phyloP scores from a whole-genome alignment of 78 protist species.

The Dictyostelium capitatum region DNA sequence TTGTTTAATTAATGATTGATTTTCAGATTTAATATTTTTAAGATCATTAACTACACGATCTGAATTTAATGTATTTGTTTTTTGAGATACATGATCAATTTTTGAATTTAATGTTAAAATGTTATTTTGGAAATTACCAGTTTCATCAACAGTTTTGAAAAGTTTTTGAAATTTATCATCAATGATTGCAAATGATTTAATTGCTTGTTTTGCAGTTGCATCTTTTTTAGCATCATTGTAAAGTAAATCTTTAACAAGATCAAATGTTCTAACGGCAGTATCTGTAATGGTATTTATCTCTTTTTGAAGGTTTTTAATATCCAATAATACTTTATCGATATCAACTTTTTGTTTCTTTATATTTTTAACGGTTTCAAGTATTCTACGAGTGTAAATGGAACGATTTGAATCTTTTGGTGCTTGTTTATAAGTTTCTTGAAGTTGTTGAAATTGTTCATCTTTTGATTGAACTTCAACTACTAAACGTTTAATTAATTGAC shows the following conservation, averaged over 20 bases:
- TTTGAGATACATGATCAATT: slow-evolving; percentile 54
- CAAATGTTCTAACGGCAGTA: slow-evolving; percentile 77
- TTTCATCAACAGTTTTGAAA: slow-evolving; percentile 60
- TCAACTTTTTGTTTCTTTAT: slow-evolving; percentile 88
- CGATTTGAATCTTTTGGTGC: slow-evolving; percentile 82
- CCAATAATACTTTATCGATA: slow-evolving; percentile 86
- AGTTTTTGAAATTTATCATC: slow-evolving; percentile 67
- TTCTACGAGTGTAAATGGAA: slow-evolving; percentile 86
- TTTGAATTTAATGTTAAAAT: slow-evolving; percentile 68
- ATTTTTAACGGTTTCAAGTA: slow-evolving; percentile 87
- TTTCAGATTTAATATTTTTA: slow-evolving; percentile 62
- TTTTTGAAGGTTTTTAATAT: slow-evolving; percentile 83
- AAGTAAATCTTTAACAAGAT: slow-evolving; percentile 83
- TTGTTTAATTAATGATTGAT: slow-evolving; percentile 43
- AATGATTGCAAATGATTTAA: slow-evolving; percentile 61
- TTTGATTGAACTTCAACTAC: slow-evolving; percentile 75
- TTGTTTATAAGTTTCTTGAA: slow-evolving; percentile 77
- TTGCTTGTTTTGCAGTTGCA: slow-evolving; percentile 49
- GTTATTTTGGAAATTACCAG: slow-evolving; percentile 72
- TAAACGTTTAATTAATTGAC: slow-evolving; percentile 55
- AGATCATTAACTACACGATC: slow-evolving; percentile 81
- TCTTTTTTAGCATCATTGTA: slow-evolving; percentile 82
- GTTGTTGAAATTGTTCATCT: slow-evolving; percentile 78
- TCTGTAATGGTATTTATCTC: slow-evolving; percentile 85
- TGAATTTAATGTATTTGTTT: slow-evolving; percentile 45